phyloP scores from a whole-genome alignment of 441 rosid species.

The Gossypium lobatum region DNA sequence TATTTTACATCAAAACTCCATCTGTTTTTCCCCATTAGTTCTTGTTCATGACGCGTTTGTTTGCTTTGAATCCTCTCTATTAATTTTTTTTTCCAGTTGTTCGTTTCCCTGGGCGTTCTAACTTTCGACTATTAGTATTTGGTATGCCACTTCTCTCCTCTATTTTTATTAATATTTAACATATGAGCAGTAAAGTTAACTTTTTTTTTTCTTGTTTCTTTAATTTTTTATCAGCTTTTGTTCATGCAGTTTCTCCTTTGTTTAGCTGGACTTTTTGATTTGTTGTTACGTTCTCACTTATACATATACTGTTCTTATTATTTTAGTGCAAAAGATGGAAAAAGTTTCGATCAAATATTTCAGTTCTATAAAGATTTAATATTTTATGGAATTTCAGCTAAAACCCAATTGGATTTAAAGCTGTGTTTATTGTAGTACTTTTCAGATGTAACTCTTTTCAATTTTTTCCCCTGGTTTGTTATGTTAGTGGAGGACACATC shows the following conservation, averaged over 20 bases:
- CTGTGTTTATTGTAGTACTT: not conserved
- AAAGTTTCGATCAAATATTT: not conserved
- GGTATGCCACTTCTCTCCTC: conserved; percentile 1
- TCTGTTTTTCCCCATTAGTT: not conserved
- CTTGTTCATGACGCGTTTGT: not conserved
- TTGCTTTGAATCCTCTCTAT: not conserved
- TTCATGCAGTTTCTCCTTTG: not conserved
- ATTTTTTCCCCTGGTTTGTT: not conserved
- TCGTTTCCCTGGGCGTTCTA: not conserved
- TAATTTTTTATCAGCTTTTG: not conserved
- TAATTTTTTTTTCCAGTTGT: not conserved
- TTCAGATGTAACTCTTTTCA: not conserved
- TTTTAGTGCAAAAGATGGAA: not conserved
- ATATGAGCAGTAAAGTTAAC: not conserved
- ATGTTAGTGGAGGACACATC: conserved; percentile 23
- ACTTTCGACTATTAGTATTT: not conserved
- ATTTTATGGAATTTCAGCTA: not conserved
- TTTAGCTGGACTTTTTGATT: not conserved
- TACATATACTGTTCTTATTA: not conserved
- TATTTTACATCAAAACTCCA: not conserved
- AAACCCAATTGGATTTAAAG: conserved; percentile 13
- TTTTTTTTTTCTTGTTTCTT: not conserved
- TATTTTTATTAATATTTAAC: not conserved
- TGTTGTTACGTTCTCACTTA: not conserved
- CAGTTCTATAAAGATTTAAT: not conserved